Evolutionary conservation across 495 filamentous ascomycete species (phyloP).

Genomic region (Staphylotrichum longicolle): DNA sequence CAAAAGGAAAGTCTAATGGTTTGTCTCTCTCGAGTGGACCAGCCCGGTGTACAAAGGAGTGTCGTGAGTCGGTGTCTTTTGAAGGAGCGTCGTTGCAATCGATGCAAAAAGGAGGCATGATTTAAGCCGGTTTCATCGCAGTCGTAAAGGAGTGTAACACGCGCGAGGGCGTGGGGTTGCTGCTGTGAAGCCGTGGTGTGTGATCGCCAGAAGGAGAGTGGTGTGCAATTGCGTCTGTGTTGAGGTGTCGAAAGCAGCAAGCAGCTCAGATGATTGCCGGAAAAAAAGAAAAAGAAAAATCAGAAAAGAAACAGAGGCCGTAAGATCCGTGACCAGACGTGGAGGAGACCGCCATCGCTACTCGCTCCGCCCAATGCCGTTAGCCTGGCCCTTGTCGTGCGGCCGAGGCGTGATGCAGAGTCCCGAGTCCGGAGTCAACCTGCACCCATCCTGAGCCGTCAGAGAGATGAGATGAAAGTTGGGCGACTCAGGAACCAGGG

Average conservation of each 20-base stretch:
- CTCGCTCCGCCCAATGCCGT: slow-evolving; percentile 17
- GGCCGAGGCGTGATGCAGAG: slow-evolving; percentile 26
- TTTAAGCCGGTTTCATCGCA: slow-evolving; percentile 37
- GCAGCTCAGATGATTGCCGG: slow-evolving; percentile 19
- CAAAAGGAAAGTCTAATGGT: slow-evolving; percentile 48
- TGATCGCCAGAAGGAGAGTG: slow-evolving; percentile 46
- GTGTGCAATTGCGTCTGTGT: slow-evolving; percentile 53
- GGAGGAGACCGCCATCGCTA: slow-evolving; percentile 16
- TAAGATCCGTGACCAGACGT: slow-evolving; percentile 23
- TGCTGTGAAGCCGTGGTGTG: slow-evolving; percentile 31
- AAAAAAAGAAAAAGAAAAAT: slow-evolving; percentile 17
- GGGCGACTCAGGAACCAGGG: slow-evolving; percentile 39
- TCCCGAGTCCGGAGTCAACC: slow-evolving; percentile 20
- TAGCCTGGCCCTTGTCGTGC: slow-evolving; percentile 30
- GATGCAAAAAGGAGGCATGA: slow-evolving; percentile 17
- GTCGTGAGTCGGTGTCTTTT: slow-evolving; percentile 45
- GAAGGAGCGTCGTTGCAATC: slow-evolving; percentile 41
- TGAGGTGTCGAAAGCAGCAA: slow-evolving; percentile 30
- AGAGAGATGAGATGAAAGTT: slow-evolving; percentile 27
- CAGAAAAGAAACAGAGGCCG: slow-evolving; percentile 17
- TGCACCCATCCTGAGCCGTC: slow-evolving; percentile 33
- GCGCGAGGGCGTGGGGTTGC: slow-evolving; percentile 31
- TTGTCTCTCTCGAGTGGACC: slow-evolving; percentile 34
- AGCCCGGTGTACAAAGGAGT: slow-evolving; percentile 43
- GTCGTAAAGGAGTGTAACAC: slow-evolving; percentile 41